phyloP scores from a whole-genome alignment of 148 eudicot species.

The Rhododendron henanense region DNA sequence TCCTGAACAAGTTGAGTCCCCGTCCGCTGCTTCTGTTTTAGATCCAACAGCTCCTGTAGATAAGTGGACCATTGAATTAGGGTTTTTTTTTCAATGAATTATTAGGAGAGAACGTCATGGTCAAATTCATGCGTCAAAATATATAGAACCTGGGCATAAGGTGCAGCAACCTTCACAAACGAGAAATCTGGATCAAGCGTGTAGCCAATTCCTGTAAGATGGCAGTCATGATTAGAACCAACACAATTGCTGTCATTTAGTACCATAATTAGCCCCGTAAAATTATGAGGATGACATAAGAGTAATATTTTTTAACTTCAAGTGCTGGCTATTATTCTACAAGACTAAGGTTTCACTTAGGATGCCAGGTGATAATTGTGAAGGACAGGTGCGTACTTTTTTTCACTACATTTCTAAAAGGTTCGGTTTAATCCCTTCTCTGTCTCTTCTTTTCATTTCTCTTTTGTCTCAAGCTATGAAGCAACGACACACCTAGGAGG shows the following conservation, averaged over 20 bases:
- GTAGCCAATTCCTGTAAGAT: conserved; percentile 72
- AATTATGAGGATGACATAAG: not conserved
- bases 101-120: not conserved
- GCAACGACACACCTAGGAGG: too few relatives aligned
- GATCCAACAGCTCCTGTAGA: conserved; percentile 88
- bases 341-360: not conserved
- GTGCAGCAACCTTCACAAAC: conserved; percentile 91
- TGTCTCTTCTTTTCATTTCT: not conserved
- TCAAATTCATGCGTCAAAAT: not conserved
- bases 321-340: not conserved
- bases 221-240: not conserved
- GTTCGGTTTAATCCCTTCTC: not conserved
- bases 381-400: not conserved
- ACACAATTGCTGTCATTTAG: not conserved
- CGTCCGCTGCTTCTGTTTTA: conserved; percentile 56
- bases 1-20: conserved; percentile 79
- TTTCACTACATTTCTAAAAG: not conserved
- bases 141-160: conserved; percentile 80
- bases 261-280: not conserved
- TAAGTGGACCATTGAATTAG: conserved; percentile 14
- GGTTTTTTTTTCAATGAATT: not conserved
- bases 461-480: not conserved
- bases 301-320: not conserved
- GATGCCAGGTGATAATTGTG: not conserved
- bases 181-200: conserved; percentile 85